Percentiles rank a stretch among this genome's conserved stretches.
phyloP scores from a whole-genome alignment of 306 rosid species.

The Glycine soja region DNA sequence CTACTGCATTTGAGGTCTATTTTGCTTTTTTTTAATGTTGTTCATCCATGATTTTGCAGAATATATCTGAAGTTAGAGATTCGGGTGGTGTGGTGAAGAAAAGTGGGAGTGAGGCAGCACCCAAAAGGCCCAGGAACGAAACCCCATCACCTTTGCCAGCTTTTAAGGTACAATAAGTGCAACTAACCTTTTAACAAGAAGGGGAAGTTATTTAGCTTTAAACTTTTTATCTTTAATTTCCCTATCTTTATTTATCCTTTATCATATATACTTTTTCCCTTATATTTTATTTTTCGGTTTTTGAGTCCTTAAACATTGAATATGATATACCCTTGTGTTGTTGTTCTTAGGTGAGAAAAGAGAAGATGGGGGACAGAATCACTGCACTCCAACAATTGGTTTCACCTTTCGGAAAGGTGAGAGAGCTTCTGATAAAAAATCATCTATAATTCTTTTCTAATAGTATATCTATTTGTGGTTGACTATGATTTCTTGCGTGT shows the following conservation, averaged over 20 bases:
- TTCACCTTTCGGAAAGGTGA: conserved; percentile 97
- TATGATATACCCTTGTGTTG: conserved; percentile 45
- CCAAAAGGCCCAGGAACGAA: conserved; percentile 87
- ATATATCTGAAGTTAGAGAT: conserved; percentile 68
- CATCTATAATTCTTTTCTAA: conserved; percentile 26
- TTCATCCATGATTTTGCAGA: conserved; percentile 58
- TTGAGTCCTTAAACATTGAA: conserved; percentile 39
- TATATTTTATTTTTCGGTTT: not conserved
- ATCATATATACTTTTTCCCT: not conserved
- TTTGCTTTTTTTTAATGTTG: not conserved
- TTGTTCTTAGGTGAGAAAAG: conserved; percentile 81
- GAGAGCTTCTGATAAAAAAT: conserved; percentile 41
- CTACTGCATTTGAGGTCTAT: not conserved
- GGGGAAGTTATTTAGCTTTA: conserved; percentile 25
- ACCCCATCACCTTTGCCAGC: conserved; percentile 85
- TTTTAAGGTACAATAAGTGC: conserved; percentile 74
- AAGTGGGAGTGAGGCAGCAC: conserved; percentile 68
- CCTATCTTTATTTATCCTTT: conserved; percentile 17
- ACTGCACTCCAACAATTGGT: conserved; percentile 98
- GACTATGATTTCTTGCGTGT: conserved; percentile 11
- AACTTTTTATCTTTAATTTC: conserved; percentile 28
- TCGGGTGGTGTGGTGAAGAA: conserved; percentile 66
- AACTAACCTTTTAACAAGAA: conserved; percentile 38
- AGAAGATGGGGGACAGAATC: conserved; percentile 99
- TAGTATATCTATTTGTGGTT: conserved; percentile 42